Base-by-base conservation (phyloP, 1,284 basidiomycete genomes). In the Boletus semigastroideus region DNA sequence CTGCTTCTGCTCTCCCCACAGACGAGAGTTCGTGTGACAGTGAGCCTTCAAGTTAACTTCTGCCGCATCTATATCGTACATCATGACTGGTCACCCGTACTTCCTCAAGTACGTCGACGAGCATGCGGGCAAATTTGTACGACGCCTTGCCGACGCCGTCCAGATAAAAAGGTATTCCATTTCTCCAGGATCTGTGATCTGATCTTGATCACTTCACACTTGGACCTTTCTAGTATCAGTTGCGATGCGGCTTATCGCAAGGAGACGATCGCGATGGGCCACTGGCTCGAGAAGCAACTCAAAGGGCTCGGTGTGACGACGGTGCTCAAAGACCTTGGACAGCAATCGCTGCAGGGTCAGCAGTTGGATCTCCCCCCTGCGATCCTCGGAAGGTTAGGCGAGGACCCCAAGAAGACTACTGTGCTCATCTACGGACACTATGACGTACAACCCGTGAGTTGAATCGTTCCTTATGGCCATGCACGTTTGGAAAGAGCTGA, bases 341-440 rank as follows among this genome's bases (percentile, higher is more conserved):
- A 77, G 58, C 95, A 98, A 57, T 73, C 73, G 11, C 80, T 97
- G 66, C 92, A 95, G 49, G 93, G 83, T 2, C 75, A 92, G 61
- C 78, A 84, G 59, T 77, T 95, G 38, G 78, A 82, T 42, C 80
- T 99, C 4, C 96, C 96, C 0, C 94, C 94, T 9, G 92, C 87
- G 7, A 83, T 99, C 64, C 80, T 98, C 39, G 95, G 91, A 11
- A 78, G 82, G 53, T 79, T 98, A 56, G 94, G 94, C 13, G 78
- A 86, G 49, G 92, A 96, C 71, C 81, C 83, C 16, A 82, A 75
- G 61, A 95, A 95, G 83, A 95, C 91, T 82, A 98, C 93, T 0
- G 84, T 98, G 48, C 80, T 97, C 22, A 76, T 97, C 42, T 98
- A 98, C 67, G 94, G 94, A 1, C 92, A 94, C 68, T 94, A 90